Percentiles rank a stretch among this genome's conserved stretches.
These are phyloP conservation scores for Linnemannia exigua DNA, from an alignment of 192 early-diverging fungal genomes.

Conservation along the genomic window DNA sequence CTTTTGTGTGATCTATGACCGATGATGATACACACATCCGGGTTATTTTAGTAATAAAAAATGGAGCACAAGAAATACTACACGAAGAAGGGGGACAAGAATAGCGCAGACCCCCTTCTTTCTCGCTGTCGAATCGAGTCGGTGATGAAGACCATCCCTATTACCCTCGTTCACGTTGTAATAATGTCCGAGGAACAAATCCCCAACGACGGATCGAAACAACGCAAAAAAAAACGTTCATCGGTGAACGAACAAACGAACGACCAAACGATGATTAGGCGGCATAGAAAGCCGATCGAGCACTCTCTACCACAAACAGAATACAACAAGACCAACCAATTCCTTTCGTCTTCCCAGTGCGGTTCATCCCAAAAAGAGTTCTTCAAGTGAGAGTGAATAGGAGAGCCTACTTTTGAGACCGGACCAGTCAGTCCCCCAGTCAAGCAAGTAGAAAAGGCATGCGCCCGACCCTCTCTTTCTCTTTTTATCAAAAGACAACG, in stretches of 20 bases:
- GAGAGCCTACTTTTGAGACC: neutral
- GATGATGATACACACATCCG: neutral
- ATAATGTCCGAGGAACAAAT: neutral
- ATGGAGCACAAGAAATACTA: constrained; percentile 2
- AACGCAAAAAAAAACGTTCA: neutral
- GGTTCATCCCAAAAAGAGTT: neutral
- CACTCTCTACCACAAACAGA: neutral
- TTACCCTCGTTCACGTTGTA: neutral
- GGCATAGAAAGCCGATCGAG: neutral
- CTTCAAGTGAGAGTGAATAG: neutral
- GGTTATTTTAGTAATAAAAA: constrained; percentile 8
- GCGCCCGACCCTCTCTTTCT: neutral
- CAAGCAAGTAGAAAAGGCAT: neutral
- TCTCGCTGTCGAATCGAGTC: neutral
- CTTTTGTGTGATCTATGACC: neutral
- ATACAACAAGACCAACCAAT: neutral
- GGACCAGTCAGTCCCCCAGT: neutral
- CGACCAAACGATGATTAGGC: neutral
- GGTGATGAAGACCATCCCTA: neutral
- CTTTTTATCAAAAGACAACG: neutral
- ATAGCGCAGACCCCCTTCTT: neutral
- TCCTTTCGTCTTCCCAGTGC: neutral
- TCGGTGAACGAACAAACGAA: neutral
- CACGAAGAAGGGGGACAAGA: neutral
- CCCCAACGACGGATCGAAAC: neutral